Evolutionary conservation across 148 eudicot species (phyloP), one percentile per base, ranked within the genome.

Genomic region (Gaultheria prostrata): DNA sequence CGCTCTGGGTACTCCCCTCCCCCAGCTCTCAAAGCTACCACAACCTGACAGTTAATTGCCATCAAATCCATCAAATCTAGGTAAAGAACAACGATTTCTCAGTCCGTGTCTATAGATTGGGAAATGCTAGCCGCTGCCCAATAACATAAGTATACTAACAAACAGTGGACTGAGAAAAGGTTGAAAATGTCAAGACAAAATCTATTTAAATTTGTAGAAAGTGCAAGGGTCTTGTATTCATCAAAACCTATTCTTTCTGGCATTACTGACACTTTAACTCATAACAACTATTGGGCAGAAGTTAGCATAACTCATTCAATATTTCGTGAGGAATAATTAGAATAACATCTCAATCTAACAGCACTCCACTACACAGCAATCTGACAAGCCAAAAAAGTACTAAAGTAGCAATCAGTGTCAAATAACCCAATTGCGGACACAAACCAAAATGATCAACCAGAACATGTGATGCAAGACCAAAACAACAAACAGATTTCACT

Each of bases 1-100:
- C 98, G 91, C 85, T 96, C 98, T 0, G 98, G 98, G 80, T 85
- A 92, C 83, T 92, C 97, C 46, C 84, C 97, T 84, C 89, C 95
- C 71, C 86, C 83, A 67, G 87, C 83, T 86, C 91, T 89, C 73
- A 88, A 65, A 81, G 89, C 92, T 82, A 90, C 92, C 79, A 87
- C 77, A 76, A 84, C 95, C 98, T 96, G 88, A 77, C 56, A 80
- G 74, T 50, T 10, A 21, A 10, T 49, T 65, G 71, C 33, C 32
- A 65, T 65, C 14, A 65, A 65, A 61, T 14, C 24, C 76, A 69
- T 46, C 61, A 56, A 65, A 61, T 39, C 65, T 28, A 15, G 45
- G 32, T 54, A 74, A 82, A 21, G 75, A 76, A 76, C 54, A 69
- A 80, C 18, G 69, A 78, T 32, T 51, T 50, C 45, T 50, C 77